Percentiles rank a stretch among this genome's conserved stretches.
phyloP scores from a whole-genome alignment of 208 protist species.

The Leishmania guyanensis region DNA sequence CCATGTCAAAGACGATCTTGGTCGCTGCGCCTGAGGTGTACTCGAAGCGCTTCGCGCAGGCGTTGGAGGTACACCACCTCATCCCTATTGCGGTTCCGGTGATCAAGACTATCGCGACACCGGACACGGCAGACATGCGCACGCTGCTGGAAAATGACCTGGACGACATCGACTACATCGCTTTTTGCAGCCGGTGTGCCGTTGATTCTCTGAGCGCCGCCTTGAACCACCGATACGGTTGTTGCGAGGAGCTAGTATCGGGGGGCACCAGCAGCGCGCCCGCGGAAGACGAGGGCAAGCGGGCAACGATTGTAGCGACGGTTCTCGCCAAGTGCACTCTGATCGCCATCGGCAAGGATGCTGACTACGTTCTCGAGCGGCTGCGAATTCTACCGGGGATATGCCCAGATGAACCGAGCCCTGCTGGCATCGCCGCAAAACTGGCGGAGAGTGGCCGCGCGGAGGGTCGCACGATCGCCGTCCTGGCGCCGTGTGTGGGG shows the following conservation, averaged over 20 bases:
- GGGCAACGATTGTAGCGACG: not conserved
- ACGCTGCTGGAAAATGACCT: conserved; percentile 11
- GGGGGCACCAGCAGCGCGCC: not conserved
- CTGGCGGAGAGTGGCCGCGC: conserved; percentile 1
- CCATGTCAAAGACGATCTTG: conserved; percentile 1
- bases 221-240: conserved; percentile 6
- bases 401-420: conserved; percentile 24
- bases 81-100: conserved; percentile 10
- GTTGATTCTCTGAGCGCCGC: conserved; percentile 13
- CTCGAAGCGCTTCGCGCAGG: conserved; percentile 18
- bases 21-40: conserved; percentile 23
- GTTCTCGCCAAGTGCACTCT: conserved; percentile 7
- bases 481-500: conserved; percentile 22
- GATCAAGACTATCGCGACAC: conserved; percentile 17
- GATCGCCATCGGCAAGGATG: conserved; percentile 23
- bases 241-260: not conserved
- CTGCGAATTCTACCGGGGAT: conserved; percentile 5
- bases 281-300: not conserved
- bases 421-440: conserved; percentile 15
- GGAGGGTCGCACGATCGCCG: conserved; percentile 18
- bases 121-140: conserved; percentile 16
- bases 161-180: conserved; percentile 20
- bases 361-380: conserved; percentile 19
- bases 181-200: conserved; percentile 27
- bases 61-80: conserved; percentile 20